phyloP scores from a whole-genome alignment of 2,329 filamentous ascomycete species.

The Xylaria sp. region DNA sequence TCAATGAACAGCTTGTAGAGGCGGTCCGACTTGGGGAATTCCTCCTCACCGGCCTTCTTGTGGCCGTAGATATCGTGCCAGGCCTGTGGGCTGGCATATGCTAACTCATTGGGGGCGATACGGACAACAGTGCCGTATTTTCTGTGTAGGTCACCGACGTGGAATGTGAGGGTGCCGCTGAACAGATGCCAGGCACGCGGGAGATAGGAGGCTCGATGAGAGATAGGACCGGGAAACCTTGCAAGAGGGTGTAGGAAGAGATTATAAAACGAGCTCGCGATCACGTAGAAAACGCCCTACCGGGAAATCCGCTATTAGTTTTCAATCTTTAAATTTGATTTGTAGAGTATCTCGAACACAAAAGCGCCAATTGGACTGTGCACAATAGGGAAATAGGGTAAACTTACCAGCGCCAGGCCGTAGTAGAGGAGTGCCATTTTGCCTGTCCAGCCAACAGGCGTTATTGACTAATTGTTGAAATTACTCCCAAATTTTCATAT shows the following conservation, averaged over 20 bases:
- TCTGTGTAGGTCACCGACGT: slow-evolving; percentile 48
- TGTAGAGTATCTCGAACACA: background rate
- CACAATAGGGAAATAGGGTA: slow-evolving; percentile 5
- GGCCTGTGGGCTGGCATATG: slow-evolving; percentile 53
- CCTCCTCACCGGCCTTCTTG: slow-evolving; percentile 45
- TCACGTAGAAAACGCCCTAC: slow-evolving; percentile 39
- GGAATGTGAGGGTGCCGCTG: slow-evolving; percentile 44
- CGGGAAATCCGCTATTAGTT: slow-evolving; percentile 31
- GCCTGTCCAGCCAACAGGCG: slow-evolving; percentile 34
- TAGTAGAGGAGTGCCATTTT: slow-evolving; percentile 37
- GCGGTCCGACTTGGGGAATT: slow-evolving; percentile 49
- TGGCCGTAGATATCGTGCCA: slow-evolving; percentile 58
- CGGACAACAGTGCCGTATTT: slow-evolving; percentile 57
- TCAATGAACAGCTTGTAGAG: slow-evolving; percentile 47
- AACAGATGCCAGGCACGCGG: slow-evolving; percentile 43
- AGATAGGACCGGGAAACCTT: slow-evolving; percentile 47
- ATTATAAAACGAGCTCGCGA: slow-evolving; percentile 44
- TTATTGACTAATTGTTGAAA: slow-evolving; percentile 9
- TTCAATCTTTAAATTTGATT: background rate
- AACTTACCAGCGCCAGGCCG: slow-evolving; percentile 32
- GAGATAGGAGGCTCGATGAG: slow-evolving; percentile 42
- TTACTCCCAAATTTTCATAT: slow-evolving; percentile 15
- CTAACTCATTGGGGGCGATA: slow-evolving; percentile 56
- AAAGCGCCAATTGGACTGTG: background rate
- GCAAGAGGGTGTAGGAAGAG: slow-evolving; percentile 48